Evolutionary conservation across 2,329 filamentous ascomycete genomes (phyloP), one percentile per base, ranked within the genome.

Genomic region (Trichoderma aggressivum): DNA sequence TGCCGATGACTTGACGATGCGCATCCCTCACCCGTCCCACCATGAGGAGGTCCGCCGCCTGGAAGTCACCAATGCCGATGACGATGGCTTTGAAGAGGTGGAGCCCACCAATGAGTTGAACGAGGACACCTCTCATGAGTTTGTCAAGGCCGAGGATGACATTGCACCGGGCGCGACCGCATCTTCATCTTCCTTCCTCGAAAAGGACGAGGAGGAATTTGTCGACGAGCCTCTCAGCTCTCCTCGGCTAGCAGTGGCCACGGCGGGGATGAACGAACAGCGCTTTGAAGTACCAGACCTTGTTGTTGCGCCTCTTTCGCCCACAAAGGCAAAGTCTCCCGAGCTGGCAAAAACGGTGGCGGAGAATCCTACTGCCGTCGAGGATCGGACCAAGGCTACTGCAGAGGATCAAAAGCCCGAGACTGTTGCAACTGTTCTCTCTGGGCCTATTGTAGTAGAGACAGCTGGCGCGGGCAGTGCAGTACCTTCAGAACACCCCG

Each of bases 81-180:
- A 97, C 74, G 96, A 98, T 78, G 93, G 93, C 1, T 98, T 98
- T 77, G 96, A 99, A 79, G 94, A 97, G 80, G 94, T 98, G 11
- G 87, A 87, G 39, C 86, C 88, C 61, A 84, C 84, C 59, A 91
- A 90, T 34, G 91, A 94, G 72, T 87, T 94, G 76, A 89, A 88
- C 21, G 92, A 94, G 73, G 91, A 93, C 64, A 88, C 87, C 2
- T 92, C 91, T 47, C 89, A 92, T 73, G 89, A 92, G 73, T 88
- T 92, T 71, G 86, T 90, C 74, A 90, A 90, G 78, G 85, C 85
- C 4, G 86, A 87, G 72, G 85, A 87, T 34, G 87, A 88, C 72
- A 84, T 88, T 7, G 75, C 77, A 24, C 56, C 50, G 6, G 28
- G 47, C 5, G 73, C 75, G 6, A 64, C 73, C n/a, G 21, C 32